Evolutionary conservation across 495 filamentous ascomycete species (phyloP).

Genomic region (Bacidia rubella): DNA sequence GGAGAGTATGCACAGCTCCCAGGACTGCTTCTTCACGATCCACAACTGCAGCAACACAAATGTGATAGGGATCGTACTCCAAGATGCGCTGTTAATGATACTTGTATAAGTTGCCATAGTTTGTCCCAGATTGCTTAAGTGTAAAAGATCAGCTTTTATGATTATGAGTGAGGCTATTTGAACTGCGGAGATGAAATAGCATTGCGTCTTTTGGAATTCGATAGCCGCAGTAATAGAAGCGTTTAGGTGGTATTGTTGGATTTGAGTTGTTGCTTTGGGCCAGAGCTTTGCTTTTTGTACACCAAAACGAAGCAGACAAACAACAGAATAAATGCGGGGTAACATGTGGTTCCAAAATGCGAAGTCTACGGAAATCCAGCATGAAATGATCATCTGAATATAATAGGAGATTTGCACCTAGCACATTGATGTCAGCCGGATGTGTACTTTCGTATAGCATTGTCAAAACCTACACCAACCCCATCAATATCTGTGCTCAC

Average conservation of each 20-base stretch:
- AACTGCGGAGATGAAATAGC: slow-evolving; percentile 11
- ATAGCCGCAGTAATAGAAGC: slow-evolving; percentile 5
- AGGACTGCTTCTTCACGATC: background rate
- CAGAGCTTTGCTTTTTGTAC: background rate
- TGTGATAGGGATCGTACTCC: background rate
- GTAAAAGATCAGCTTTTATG: background rate
- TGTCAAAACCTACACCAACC: background rate
- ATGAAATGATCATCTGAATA: background rate
- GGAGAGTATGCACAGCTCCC: background rate
- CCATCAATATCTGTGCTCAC: background rate
- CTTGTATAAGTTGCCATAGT: background rate
- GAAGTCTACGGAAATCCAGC: background rate
- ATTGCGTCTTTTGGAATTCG: slow-evolving; percentile 26
- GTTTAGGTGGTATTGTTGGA: background rate
- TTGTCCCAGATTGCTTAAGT: background rate
- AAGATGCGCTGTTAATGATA: background rate
- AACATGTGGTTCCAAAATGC: background rate
- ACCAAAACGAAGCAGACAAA: background rate
- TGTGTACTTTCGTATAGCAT: background rate
- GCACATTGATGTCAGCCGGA: no score
- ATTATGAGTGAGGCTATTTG: slow-evolving; percentile 11
- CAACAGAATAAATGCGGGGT: background rate
- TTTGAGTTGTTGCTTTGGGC: background rate
- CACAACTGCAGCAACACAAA: background rate
- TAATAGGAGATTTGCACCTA: background rate